A percentile compares a stretch with the other conserved stretches of the same genome.
Evolutionary conservation across 192 early-diverging fungal species (phyloP).

Genomic region (Gaertneriomyces semiglobifer): DNA sequence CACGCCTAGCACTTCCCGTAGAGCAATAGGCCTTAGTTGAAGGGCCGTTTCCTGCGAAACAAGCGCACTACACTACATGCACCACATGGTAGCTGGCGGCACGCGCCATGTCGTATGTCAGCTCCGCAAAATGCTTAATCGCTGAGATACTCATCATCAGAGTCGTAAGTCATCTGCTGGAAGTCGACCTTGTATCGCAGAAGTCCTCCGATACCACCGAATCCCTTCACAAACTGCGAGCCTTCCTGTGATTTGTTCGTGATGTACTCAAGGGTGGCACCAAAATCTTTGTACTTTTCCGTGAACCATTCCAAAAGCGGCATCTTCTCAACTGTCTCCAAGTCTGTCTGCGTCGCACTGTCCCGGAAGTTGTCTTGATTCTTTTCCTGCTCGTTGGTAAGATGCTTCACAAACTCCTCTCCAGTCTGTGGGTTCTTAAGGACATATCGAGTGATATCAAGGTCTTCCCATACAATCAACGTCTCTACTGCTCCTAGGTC

Average conservation of each 20-base stretch:
- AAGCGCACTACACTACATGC: too few relatives aligned
- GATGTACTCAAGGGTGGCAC: slow-evolving; percentile 89
- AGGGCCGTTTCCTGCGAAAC: too few relatives aligned
- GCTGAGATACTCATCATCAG: slow-evolving; percentile 53
- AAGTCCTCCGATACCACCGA: slow-evolving; percentile 96
- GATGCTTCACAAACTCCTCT: slow-evolving; percentile 64
- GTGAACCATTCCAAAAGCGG: slow-evolving; percentile 96
- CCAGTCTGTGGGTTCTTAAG: slow-evolving; percentile 73
- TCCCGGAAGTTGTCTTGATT: slow-evolving; percentile 68
- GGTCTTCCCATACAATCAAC: slow-evolving; percentile 94
- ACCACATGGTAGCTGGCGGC: too few relatives aligned
- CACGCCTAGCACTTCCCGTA: too few relatives aligned
- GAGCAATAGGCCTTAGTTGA: too few relatives aligned
- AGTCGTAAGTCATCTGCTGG: slow-evolving; percentile 38
- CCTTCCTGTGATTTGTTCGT: slow-evolving; percentile 95
- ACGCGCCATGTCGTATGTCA: too few relatives aligned
- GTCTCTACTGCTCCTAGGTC: slow-evolving; percentile 99
- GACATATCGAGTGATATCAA: slow-evolving; percentile 75
- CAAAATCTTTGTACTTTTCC: slow-evolving; percentile 96
- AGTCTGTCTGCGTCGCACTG: slow-evolving; percentile 63
- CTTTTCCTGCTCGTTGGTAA: slow-evolving; percentile 84
- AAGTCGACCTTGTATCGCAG: slow-evolving; percentile 90
- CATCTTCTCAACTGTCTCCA: slow-evolving; percentile 78
- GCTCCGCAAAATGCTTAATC: slow-evolving; percentile 29
- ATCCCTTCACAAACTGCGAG: slow-evolving; percentile 96